Evolutionary conservation across 257 asterid species (phyloP).

Genomic region (Penstemon newberryi): DNA sequence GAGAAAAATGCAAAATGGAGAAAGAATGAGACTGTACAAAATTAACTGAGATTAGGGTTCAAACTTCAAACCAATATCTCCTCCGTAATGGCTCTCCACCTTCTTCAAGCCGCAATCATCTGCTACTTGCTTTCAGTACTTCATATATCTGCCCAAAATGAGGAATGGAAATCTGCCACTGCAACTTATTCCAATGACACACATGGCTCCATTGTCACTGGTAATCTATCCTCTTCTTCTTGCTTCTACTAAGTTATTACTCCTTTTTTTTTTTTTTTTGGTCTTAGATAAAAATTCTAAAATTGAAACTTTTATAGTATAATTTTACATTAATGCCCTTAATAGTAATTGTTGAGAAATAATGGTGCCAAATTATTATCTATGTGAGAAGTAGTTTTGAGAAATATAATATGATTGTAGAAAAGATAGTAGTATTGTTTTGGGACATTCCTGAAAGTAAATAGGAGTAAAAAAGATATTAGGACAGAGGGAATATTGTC

Average conservation of each 20-base stretch:
- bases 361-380: too few species aligned
- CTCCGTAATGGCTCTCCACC: slow-evolving; percentile 26
- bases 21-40: neutral
- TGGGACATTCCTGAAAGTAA: too few species aligned
- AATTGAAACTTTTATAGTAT: neutral
- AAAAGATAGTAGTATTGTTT: neutral
- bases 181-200: slow-evolving; percentile 33
- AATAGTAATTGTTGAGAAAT: too few species aligned
- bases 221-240: slow-evolving; percentile 9
- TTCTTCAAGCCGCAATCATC: slow-evolving; percentile 7
- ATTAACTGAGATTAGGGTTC: slow-evolving; percentile 27
- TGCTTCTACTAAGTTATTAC: neutral
- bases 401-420: neutral
- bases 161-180: slow-evolving; percentile 33
- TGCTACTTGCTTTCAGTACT: slow-evolving; percentile 23
- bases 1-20: neutral
- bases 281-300: neutral
- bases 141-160: slow-evolving; percentile 19
- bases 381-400: too few species aligned
- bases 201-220: slow-evolving; percentile 30
- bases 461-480: too few species aligned
- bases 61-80: slow-evolving; percentile 9
- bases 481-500: too few species aligned
- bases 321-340: too few species aligned
- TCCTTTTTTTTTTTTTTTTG: neutral